Conservation (phyloP, 768 basidiomycete species). For the Hemileccinum impolitum region DNA sequence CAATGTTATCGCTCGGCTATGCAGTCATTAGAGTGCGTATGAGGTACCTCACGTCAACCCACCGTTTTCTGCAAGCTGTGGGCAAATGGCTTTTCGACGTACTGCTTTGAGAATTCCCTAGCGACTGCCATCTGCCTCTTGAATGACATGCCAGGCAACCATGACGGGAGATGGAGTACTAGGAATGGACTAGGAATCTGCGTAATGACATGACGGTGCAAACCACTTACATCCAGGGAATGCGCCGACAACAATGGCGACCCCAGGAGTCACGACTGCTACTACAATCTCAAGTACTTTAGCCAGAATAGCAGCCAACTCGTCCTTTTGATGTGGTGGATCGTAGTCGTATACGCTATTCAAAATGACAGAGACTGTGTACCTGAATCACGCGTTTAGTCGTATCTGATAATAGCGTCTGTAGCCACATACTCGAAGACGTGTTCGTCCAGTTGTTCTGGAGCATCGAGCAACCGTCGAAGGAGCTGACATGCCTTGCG, state of each 20-base stretch:
- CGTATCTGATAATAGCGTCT: background rate
- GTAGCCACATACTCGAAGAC: slow-evolving; percentile 27
- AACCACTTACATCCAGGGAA: slow-evolving; percentile 8
- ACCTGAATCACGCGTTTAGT: slow-evolving; percentile 1
- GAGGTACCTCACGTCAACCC: too few species aligned
- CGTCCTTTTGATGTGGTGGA: slow-evolving; percentile 6
- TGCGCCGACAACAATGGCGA: background rate
- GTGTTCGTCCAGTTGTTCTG: slow-evolving; percentile 31
- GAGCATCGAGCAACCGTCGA: slow-evolving; percentile 28
- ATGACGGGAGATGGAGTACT: slow-evolving; percentile 9
- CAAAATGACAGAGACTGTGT: slow-evolving; percentile 13
- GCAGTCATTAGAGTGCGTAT: background rate
- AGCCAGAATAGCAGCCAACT: background rate
- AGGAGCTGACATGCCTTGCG: slow-evolving; percentile 31
- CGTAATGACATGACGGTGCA: background rate
- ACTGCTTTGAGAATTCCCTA: background rate
- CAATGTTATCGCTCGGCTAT: background rate
- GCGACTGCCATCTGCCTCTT: slow-evolving; percentile 1
- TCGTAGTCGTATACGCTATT: slow-evolving; percentile 17
- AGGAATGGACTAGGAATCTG: background rate
- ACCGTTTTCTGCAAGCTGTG: slow-evolving; percentile 7
- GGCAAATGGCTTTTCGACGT: slow-evolving; percentile 4
- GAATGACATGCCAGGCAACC: slow-evolving; percentile 16
- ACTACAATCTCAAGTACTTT: background rate
- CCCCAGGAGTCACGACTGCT: background rate